Evolutionary conservation across 2,329 filamentous ascomycete species (phyloP).

Genomic region (Biscogniauxia sp.): DNA sequence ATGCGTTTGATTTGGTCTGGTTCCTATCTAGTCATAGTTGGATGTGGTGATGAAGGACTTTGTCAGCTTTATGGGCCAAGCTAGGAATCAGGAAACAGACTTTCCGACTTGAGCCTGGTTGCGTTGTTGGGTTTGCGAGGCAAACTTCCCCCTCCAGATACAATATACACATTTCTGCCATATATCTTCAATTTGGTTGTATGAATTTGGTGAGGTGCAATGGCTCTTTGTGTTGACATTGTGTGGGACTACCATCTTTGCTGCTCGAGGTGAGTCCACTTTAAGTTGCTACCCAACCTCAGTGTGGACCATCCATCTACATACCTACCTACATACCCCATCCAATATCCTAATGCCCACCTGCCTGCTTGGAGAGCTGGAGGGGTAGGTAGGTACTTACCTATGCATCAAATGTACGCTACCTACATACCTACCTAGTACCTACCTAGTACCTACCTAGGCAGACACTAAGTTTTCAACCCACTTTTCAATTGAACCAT

Average conservation of each 20-base stretch:
- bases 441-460: too few relatives aligned
- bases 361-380: not conserved
- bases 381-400: not conserved
- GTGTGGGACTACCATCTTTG: not conserved
- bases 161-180: not conserved
- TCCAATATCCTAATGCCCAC: too few relatives aligned
- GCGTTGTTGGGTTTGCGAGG: not conserved
- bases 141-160: slow-evolving; percentile 1
- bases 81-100: not conserved
- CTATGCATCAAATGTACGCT: too few relatives aligned
- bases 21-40: not conserved
- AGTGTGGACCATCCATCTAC: not conserved
- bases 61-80: not conserved
- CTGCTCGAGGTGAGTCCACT: not conserved
- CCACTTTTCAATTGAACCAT: not conserved
- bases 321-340: too few relatives aligned
- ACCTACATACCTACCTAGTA: too few relatives aligned
- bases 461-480: too few relatives aligned
- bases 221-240: too few relatives aligned
- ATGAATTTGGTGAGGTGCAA: not conserved
- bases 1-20: not conserved
- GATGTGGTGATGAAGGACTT: slow-evolving; percentile 1
- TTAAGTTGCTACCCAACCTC: not conserved
- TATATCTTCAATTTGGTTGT: not conserved
- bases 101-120: not conserved